phyloP scores from a whole-genome alignment of 2,329 filamentous ascomycete genomes.

The Clarireedia paspali region DNA sequence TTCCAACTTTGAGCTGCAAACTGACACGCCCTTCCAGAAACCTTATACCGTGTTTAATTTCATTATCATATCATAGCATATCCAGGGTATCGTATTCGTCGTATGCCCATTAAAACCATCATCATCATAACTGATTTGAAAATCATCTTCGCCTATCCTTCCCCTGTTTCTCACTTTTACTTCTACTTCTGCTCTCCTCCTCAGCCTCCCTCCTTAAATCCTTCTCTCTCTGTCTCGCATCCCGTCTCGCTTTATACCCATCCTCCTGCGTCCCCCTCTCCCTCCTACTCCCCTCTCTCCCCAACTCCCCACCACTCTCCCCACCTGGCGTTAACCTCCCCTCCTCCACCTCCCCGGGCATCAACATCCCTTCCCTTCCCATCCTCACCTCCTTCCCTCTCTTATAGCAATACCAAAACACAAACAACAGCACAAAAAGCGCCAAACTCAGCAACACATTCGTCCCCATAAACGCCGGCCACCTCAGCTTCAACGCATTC shows the following conservation, averaged over 20 bases:
- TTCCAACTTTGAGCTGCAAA: no score
- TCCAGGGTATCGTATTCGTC: background rate
- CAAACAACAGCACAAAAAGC: constrained; percentile 75
- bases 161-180: background rate
- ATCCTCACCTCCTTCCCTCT: constrained; percentile 80
- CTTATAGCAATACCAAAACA: constrained; percentile 98
- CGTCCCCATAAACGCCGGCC: constrained; percentile 84
- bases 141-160: no score
- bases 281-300: background rate
- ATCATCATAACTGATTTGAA: background rate
- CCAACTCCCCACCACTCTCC: constrained; percentile 1
- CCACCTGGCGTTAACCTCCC: constrained; percentile 12
- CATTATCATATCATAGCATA: background rate
- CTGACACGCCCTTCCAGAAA: no score
- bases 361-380: constrained; percentile 17
- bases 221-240: constrained; percentile 5
- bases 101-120: background rate
- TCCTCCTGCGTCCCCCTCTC: background rate
- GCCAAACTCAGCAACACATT: constrained; percentile 88
- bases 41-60: background rate
- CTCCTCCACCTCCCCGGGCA: background rate
- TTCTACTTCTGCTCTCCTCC: background rate
- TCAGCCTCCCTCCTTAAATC: constrained; percentile 2
- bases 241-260: constrained; percentile 8
- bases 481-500: constrained; percentile 76